phyloP scores from a whole-genome alignment of 1,139 yeast genomes.

The Arxiozyma telluris region DNA sequence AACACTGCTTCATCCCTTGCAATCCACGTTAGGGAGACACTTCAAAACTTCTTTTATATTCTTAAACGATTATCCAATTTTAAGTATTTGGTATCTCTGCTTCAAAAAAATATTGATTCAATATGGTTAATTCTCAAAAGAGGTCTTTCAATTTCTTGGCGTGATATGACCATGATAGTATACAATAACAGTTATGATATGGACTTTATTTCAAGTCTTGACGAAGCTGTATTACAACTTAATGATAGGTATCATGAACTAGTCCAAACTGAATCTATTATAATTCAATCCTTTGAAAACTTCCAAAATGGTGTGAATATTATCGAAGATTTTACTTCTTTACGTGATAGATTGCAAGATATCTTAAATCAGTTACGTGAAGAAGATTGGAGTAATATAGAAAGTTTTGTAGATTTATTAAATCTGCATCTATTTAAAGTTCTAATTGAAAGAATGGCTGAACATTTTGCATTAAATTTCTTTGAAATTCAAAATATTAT shows the following conservation, averaged over 20 bases:
- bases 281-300: background rate
- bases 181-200: background rate
- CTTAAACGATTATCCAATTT: background rate
- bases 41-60: conserved; percentile 28
- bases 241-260: background rate
- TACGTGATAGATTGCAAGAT: background rate
- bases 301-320: background rate
- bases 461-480: background rate
- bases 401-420: background rate
- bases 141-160: background rate
- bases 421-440: background rate
- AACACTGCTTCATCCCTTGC: conserved; percentile 53
- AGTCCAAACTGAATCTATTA: background rate
- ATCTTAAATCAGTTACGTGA: background rate
- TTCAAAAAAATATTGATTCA: background rate
- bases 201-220: background rate
- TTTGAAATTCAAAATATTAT: background rate
- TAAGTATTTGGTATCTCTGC: background rate
- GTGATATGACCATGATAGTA: background rate
- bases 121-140: conserved; percentile 4
- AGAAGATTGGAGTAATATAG: background rate
- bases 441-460: background rate
- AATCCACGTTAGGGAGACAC: conserved; percentile 43
- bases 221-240: background rate
- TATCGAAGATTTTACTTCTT: background rate